Base-by-base conservation (phyloP, 2,329 filamentous ascomycete species). In the Pseudogymnoascus sp. region DNA sequence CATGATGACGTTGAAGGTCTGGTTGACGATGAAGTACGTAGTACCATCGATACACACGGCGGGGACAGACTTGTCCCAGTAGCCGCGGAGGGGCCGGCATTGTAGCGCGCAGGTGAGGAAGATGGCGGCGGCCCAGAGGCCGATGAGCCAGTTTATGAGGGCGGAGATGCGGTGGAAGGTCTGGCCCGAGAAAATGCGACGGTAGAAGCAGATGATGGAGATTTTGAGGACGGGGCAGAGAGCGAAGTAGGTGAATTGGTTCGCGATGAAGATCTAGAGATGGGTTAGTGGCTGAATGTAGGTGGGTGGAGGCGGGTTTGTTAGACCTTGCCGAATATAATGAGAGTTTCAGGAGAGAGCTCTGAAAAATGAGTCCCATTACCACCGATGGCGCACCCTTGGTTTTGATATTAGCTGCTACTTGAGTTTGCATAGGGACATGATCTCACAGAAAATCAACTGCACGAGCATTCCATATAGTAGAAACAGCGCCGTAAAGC, bases 1-100 rank as follows among this genome's bases (percentile, higher is more conserved):
- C 25, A 66, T 65, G 4, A 65, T 8, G n/a, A 67, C 59, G 42
- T 61, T 64, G 4, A 69, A 62, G 5, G 56, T 59, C 7, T 65
- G 68, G 53, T 67, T 68, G 25, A 64, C 63, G 11, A 66, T 62
- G 5, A 65, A 67, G 6, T 63, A 65, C 8, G 65, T 63, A 6
- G 60, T 61, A 21, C 68, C 64, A 1, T 66, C 64, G 4, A 65
- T 60, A 33, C 67, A 69, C 14, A 38, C 10, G 4, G 63, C 66
- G 5, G 63, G 62, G 14, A 67, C 64, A 1, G 66, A 65, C 37
- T 64, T 65, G 23, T 70, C 65, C 53, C 66, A 69, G 64, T 64
- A 69, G 60, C 56, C 68, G 1, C 62, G 62, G 11, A 67, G 50
- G 0, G 67, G 66, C 2, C 61, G 44, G 53, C 67, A 70, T 14